A percentile compares a stretch with the other conserved stretches of the same genome.
phyloP scores from a whole-genome alignment of 164 flowering plant species.

The Nymphaea thermarum region DNA sequence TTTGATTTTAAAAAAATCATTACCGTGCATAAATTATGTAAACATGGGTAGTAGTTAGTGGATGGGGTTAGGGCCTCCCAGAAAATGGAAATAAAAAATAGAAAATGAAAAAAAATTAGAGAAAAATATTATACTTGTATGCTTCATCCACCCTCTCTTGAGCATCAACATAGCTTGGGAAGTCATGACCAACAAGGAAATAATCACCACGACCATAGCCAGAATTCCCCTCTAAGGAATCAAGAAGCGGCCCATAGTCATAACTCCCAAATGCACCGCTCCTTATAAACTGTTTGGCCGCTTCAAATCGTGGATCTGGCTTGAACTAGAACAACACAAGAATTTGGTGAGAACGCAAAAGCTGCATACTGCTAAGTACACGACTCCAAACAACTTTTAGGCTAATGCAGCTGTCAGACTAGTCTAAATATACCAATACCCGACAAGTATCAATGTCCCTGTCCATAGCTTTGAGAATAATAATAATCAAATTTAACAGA shows the following conservation, averaged over 20 bases:
- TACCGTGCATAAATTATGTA: too few relatives aligned
- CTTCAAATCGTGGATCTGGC: constrained; percentile 93
- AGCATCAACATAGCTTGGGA: constrained; percentile 86
- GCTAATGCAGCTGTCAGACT: too few relatives aligned
- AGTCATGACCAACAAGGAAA: constrained; percentile 93
- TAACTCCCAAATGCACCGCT: constrained; percentile 89
- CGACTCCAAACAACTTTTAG: too few relatives aligned
- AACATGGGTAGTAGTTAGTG: too few relatives aligned
- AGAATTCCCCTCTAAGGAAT: constrained; percentile 83
- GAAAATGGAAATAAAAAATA: too few relatives aligned
- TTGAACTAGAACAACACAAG: constrained; percentile 50
- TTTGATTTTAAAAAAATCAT: neutral
- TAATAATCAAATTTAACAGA: too few relatives aligned
- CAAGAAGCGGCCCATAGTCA: constrained; percentile 87
- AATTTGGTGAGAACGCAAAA: neutral
- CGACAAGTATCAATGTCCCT: too few relatives aligned
- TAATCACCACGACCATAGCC: constrained; percentile 97
- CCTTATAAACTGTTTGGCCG: constrained; percentile 76
- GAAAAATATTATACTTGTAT: constrained; percentile 62
- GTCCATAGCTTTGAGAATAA: too few relatives aligned
- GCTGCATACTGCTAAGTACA: too few relatives aligned
- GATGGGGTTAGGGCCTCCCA: too few relatives aligned
- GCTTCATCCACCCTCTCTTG: constrained; percentile 86
- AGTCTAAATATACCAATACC: too few relatives aligned
- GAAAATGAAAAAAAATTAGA: neutral